Evolutionary conservation across 805 yeast genomes (phyloP).

Genomic region (Kazachstania bromeliacearum): DNA sequence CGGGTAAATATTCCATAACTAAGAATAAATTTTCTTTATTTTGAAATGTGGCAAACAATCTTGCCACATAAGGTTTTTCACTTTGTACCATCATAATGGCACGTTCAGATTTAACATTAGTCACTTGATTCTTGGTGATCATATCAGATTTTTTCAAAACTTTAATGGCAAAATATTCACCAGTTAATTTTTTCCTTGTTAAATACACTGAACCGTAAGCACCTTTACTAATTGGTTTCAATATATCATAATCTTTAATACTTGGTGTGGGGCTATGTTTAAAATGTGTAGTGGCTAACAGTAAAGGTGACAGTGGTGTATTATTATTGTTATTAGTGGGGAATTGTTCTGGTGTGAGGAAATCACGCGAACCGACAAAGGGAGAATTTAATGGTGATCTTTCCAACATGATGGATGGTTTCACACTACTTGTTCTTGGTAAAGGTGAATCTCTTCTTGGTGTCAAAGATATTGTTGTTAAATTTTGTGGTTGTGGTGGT

Average conservation of each 20-base stretch:
- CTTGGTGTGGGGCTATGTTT: constrained; percentile 56
- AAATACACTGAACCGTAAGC: constrained; percentile 95
- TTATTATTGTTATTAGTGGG: constrained; percentile 27
- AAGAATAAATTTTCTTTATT: constrained; percentile 75
- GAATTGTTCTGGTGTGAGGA: constrained; percentile 27
- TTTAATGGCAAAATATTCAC: constrained; percentile 93
- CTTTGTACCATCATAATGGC: constrained; percentile 98
- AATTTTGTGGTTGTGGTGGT: not conserved
- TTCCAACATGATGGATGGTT: constrained; percentile 8
- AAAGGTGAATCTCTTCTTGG: constrained; percentile 55
- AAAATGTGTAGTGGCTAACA: constrained; percentile 54
- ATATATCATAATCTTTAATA: constrained; percentile 78
- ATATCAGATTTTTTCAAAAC: constrained; percentile 86
- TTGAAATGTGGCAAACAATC: constrained; percentile 79
- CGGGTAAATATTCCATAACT: constrained; percentile 94
- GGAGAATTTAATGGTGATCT: constrained; percentile 54
- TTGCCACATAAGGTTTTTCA: constrained; percentile 88
- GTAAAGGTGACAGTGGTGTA: constrained; percentile 72
- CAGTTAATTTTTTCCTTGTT: constrained; percentile 74
- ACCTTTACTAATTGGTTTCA: constrained; percentile 92
- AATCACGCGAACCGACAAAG: constrained; percentile 40
- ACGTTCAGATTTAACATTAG: constrained; percentile 88
- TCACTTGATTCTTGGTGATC: constrained; percentile 94
- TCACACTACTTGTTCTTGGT: constrained; percentile 4
- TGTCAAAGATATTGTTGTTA: constrained; percentile 27